A percentile compares a stretch with the other conserved stretches of the same genome.
phyloP scores from a whole-genome alignment of 2,329 filamentous ascomycete genomes.

The Paecilomyces niveus region DNA sequence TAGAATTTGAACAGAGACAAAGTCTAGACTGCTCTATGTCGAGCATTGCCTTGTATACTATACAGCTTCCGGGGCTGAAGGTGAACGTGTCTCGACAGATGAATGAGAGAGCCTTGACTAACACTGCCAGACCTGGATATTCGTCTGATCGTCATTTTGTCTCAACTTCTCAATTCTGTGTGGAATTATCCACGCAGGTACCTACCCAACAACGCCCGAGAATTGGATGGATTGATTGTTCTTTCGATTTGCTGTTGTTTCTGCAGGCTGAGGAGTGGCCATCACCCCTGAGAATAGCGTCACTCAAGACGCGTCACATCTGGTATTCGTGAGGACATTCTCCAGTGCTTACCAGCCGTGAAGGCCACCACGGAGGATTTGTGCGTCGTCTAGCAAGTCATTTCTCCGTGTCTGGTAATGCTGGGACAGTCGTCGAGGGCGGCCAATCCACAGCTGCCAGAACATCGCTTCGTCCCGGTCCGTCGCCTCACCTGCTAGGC shows the following conservation, averaged over 20 bases:
- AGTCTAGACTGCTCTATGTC: not conserved
- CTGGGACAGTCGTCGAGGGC: not conserved
- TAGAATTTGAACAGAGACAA: not conserved
- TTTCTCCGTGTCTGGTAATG: not conserved
- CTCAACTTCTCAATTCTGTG: not conserved
- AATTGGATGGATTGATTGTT: not conserved
- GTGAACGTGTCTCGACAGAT: not conserved
- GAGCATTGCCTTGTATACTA: not conserved
- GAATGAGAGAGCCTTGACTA: not conserved
- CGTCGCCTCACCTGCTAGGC: not conserved
- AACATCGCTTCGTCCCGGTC: not conserved
- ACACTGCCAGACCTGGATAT: not conserved
- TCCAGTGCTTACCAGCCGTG: not conserved
- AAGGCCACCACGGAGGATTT: not conserved
- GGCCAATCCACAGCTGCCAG: not conserved
- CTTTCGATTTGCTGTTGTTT: not conserved
- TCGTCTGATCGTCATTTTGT: not conserved
- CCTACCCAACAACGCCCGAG: not conserved
- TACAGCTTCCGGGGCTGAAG: not conserved
- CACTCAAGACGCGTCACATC: not conserved
- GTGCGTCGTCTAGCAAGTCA: not conserved
- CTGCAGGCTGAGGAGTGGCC: not conserved
- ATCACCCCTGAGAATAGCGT: not conserved
- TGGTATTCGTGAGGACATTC: not conserved
- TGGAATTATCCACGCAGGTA: not conserved